Base-by-base conservation (phyloP, 2,329 filamentous ascomycete genomes). In the Aspergillus felis region DNA sequence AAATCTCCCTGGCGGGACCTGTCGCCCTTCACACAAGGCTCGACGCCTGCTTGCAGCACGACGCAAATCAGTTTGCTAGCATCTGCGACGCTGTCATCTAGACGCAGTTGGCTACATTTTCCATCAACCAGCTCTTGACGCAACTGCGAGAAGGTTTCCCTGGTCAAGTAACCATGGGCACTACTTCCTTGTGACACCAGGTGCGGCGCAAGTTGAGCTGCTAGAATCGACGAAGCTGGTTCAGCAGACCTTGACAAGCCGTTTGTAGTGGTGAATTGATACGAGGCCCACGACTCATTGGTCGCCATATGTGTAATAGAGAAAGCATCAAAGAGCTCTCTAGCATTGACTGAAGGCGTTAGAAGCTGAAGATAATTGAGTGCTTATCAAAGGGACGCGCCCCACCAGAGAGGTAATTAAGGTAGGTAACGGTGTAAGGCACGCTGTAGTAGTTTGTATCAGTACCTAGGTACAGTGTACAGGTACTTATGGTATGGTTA, bases 1-100 rank as follows among this genome's bases (percentile, higher is more conserved):
- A 69, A 60, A 54, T 73, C 75, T 53, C 64, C 63, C 74, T 28
- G 82, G 76, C 46, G 87, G 74, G 56, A 89, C 2, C 85, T 86
- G 64, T 92, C 85, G 65, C 91, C 84, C 68, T 84, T 55, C 53
- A 46, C 53, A 41, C 58, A 68, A 42, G 67, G 64, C 64, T 92
- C 89, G 12, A 97, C 79, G 24, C 91, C 89, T 57, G 91, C 89
- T 68, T 90, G 87, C 51, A 88, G 82, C 65, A 94, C 89, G 61
- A 96, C 89, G 68, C 90, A 92, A 53, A 96, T 87, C 51, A 97
- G 83, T 74, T 92, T 89, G 66, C 92, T 88, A 65, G 95, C 93
- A 70, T 95, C 87, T 52, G 87, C 83, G 48, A 89, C 76, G 63
- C 89, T 87, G 48, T 89, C 86, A 61, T 87, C 84, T 1, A 80